Percentiles rank a stretch among this genome's conserved stretches.
Conservation (phyloP, 2,329 filamentous ascomycete genomes). For the Trichophyton mentagrophytes region DNA sequence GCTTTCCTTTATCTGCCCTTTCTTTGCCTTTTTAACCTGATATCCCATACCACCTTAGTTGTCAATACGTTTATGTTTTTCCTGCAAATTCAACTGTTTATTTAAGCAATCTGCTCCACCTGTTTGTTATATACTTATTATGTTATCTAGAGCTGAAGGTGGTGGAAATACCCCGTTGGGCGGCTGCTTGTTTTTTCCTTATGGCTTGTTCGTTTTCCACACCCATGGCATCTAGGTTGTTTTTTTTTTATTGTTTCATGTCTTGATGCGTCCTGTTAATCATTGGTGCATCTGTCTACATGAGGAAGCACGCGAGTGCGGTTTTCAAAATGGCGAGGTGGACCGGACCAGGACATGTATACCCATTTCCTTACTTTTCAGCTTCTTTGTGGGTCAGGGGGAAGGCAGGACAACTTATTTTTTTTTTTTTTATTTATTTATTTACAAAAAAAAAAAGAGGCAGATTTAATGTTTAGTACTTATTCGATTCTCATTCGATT, state of each 20-base stretch:
- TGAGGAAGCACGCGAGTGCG: constrained; percentile 3
- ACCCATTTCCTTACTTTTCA: not conserved
- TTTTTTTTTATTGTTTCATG: not conserved
- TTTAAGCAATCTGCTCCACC: not conserved
- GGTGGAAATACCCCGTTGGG: constrained; percentile 1
- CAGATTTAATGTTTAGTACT: not conserved
- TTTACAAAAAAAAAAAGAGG: not conserved
- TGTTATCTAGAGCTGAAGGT: not conserved
- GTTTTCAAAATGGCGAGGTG: constrained; percentile 3
- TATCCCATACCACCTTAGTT: not conserved
- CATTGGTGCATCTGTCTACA: not conserved
- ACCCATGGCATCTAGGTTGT: not conserved
- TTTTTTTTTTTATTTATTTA: no score
- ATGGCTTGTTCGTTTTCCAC: not conserved
- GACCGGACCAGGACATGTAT: not conserved
- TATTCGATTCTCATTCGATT: not conserved
- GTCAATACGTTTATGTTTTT: constrained; percentile 1
- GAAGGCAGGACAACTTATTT: not conserved
- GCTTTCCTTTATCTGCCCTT: not conserved
- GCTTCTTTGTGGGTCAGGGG: not conserved
- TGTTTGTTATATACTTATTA: not conserved
- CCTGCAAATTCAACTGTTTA: not conserved
- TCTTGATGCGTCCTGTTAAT: not conserved
- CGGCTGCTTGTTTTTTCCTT: not conserved
- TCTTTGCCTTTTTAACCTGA: not conserved